phyloP scores from a whole-genome alignment of 331 rosid species.

The Dryas integrifolia region DNA sequence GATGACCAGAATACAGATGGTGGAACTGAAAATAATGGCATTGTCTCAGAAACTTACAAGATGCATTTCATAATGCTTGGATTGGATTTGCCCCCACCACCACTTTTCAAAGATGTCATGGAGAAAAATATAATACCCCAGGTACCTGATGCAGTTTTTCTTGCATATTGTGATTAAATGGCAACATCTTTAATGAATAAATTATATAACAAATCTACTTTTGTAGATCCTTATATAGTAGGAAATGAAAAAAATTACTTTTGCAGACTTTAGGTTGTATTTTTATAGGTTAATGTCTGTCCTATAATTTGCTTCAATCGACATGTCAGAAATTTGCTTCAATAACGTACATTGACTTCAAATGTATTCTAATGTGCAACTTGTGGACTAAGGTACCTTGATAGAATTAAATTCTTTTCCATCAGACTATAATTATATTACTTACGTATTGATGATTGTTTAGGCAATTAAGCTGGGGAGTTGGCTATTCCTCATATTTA shows the following conservation, averaged over 20 bases:
- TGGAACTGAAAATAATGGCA: constrained; percentile 40
- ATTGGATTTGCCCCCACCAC: constrained; percentile 95
- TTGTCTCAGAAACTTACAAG: constrained; percentile 55
- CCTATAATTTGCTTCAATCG: too few relatives aligned
- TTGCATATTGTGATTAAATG: neutral
- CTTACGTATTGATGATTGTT: neutral
- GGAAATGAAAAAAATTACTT: too few relatives aligned
- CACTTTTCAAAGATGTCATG: constrained; percentile 95
- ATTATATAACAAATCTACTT: neutral
- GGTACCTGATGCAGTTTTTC: constrained; percentile 40
- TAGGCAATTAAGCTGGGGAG: neutral
- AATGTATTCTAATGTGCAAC: neutral
- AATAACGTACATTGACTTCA: neutral
- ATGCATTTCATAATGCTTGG: constrained; percentile 98
- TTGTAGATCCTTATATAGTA: neutral
- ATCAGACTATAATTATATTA: neutral
- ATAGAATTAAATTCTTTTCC: neutral
- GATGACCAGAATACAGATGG: constrained; percentile 48
- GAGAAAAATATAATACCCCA: constrained; percentile 98
- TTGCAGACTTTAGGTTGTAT: too few relatives aligned
- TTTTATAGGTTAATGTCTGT: too few relatives aligned
- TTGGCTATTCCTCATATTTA: neutral
- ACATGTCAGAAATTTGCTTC: neutral
- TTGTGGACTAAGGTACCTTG: neutral
- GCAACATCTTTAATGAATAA: neutral